phyloP scores from a whole-genome alignment of 768 basidiomycete genomes.

The Russula emetica region DNA sequence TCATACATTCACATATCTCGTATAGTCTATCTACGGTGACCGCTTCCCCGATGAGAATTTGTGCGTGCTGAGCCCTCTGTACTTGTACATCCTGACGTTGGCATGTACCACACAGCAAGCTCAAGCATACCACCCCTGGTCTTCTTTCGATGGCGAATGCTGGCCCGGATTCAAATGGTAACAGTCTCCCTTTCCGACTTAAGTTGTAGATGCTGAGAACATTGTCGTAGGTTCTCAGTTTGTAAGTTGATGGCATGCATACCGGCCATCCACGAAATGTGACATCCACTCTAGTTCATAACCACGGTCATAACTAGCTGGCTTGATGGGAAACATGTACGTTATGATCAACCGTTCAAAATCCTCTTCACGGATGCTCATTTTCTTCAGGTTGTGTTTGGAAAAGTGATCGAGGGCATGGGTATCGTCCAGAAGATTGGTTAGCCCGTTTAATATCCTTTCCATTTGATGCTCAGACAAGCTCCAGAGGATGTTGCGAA shows the following conservation, averaged over 20 bases:
- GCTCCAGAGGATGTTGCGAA: constrained; percentile 71
- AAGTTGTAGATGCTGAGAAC: constrained; percentile 19
- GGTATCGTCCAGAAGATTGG: constrained; percentile 76
- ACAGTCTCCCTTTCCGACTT: constrained; percentile 20
- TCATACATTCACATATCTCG: neutral
- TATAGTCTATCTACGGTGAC: constrained; percentile 83
- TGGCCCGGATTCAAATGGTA: constrained; percentile 89
- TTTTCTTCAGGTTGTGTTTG: constrained; percentile 75
- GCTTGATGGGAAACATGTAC: constrained; percentile 87
- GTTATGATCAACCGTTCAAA: constrained; percentile 25
- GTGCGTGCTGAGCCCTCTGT: constrained; percentile 42
- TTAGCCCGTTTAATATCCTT: constrained; percentile 34
- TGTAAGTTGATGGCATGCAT: constrained; percentile 43
- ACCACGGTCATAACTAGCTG: constrained; percentile 82
- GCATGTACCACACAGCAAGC: constrained; percentile 62
- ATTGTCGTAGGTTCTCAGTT: constrained; percentile 67
- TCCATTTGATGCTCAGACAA: constrained; percentile 23
- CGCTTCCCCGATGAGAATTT: constrained; percentile 96
- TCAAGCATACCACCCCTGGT: constrained; percentile 87
- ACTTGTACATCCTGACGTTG: neutral
- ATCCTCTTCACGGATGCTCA: constrained; percentile 24
- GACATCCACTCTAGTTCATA: constrained; percentile 63
- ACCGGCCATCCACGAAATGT: constrained; percentile 7
- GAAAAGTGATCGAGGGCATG: constrained; percentile 89
- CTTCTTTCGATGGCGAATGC: constrained; percentile 94